A percentile compares a stretch with the other conserved stretches of the same genome.
Evolutionary conservation across 371 early-diverging fungal species (phyloP).

Genomic region (Mortierella sp.): DNA sequence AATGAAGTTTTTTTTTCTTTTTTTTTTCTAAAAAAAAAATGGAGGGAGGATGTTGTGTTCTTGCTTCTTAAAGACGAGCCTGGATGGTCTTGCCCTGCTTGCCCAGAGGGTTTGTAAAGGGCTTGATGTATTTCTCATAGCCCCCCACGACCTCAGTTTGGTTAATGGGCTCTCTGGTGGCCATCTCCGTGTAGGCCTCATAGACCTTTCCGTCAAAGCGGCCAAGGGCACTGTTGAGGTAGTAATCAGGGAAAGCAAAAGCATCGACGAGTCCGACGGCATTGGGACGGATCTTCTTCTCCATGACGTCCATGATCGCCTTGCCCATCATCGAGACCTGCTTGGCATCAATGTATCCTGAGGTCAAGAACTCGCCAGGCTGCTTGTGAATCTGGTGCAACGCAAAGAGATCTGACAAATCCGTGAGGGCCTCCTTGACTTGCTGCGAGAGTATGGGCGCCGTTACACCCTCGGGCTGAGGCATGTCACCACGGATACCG

Average conservation of each 20-base stretch:
- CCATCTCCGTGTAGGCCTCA: conserved; percentile 76
- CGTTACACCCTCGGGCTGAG: conserved; percentile 64
- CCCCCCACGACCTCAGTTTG: conserved; percentile 66
- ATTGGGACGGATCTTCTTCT: conserved; percentile 70
- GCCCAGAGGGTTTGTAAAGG: conserved; percentile 52
- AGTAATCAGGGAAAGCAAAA: conserved; percentile 78
- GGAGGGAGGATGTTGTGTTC: not conserved
- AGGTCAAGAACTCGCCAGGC: conserved; percentile 71
- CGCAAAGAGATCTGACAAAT: conserved; percentile 67
- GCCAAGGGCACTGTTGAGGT: conserved; percentile 80
- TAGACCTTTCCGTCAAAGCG: conserved; percentile 82
- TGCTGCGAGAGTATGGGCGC: conserved; percentile 70
- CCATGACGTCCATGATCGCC: conserved; percentile 64
- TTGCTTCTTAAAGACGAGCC: conserved; percentile 37
- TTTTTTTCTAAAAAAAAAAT: not conserved
- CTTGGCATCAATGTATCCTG: conserved; percentile 62
- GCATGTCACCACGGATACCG: conserved; percentile 64
- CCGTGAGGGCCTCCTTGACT: conserved; percentile 67
- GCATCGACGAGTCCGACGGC: conserved; percentile 81
- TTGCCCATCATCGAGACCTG: conserved; percentile 67
- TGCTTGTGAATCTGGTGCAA: conserved; percentile 75
- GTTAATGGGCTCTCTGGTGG: conserved; percentile 76
- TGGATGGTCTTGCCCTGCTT: conserved; percentile 36
- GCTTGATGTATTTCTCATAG: conserved; percentile 68
- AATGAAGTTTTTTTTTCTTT: not conserved